Conservation (phyloP, 2,329 filamentous ascomycete species). For the Talaromyces sp. region DNA sequence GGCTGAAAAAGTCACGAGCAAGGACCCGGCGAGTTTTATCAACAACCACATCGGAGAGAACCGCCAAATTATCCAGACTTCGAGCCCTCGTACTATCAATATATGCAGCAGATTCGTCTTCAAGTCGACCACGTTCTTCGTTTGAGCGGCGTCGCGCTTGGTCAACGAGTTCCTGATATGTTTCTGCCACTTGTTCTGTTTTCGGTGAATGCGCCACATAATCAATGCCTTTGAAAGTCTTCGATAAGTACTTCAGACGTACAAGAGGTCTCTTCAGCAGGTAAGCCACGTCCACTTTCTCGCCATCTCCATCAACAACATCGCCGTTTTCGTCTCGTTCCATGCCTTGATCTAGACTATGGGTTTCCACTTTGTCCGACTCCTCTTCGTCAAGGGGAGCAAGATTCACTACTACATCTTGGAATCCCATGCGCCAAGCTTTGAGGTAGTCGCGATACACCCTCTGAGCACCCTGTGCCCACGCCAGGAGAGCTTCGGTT, state of each 20-base stretch:
- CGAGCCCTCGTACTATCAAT: slow-evolving; percentile 77
- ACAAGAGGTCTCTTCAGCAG: slow-evolving; percentile 84
- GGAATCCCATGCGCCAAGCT: slow-evolving; percentile 88
- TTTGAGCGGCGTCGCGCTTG: slow-evolving; percentile 69
- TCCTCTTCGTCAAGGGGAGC: slow-evolving; percentile 68
- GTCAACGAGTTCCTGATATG: slow-evolving; percentile 68
- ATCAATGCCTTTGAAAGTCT: slow-evolving; percentile 64
- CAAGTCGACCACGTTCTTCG: slow-evolving; percentile 66
- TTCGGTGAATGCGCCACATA: slow-evolving; percentile 43
- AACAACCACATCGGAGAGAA: slow-evolving; percentile 64
- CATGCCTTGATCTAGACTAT: slow-evolving; percentile 50
- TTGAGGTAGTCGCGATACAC: slow-evolving; percentile 82
- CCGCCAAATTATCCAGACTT: slow-evolving; percentile 70
- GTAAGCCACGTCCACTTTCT: slow-evolving; percentile 90
- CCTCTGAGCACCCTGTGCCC: slow-evolving; percentile 72
- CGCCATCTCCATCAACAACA: slow-evolving; percentile 66
- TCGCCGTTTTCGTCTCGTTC: slow-evolving; percentile 57
- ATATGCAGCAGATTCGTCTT: slow-evolving; percentile 79
- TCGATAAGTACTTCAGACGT: slow-evolving; percentile 79
- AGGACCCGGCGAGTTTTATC: slow-evolving; percentile 75
- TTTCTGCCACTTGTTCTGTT: slow-evolving; percentile 54
- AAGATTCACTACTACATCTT: slow-evolving; percentile 89
- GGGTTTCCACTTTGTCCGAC: slow-evolving; percentile 39
- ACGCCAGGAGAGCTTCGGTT: slow-evolving; percentile 65
- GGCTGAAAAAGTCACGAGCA: slow-evolving; percentile 82